These are phyloP conservation scores for Rubia peregrina DNA, from an alignment of 305 asterid genomes.

Conservation along the genomic window DNA sequence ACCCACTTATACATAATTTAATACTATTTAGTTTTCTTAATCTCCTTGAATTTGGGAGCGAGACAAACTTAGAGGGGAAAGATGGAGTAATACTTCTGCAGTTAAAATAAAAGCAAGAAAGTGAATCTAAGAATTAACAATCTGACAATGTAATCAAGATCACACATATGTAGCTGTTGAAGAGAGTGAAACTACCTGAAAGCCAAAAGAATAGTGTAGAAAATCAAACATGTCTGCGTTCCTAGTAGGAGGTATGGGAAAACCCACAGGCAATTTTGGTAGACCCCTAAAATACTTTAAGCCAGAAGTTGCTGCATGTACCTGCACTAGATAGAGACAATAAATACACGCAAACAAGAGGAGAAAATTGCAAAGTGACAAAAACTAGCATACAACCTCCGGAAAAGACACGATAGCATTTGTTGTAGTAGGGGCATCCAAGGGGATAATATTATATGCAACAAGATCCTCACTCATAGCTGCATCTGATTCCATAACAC, in stretches of 20 bases:
- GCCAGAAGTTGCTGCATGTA: conserved; percentile 71
- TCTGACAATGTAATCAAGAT: not conserved
- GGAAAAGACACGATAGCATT: conserved; percentile 65
- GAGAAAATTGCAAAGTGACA: conserved; percentile 9
- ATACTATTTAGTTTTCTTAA: too few relatives aligned
- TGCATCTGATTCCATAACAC: conserved; percentile 90
- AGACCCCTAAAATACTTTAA: conserved; percentile 70
- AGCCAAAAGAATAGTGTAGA: conserved; percentile 76
- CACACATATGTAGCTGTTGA: not conserved
- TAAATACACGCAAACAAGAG: conserved; percentile 16
- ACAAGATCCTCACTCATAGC: conserved; percentile 90
- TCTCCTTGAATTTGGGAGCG: too few relatives aligned
- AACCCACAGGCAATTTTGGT: conserved; percentile 67
- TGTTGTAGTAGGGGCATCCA: conserved; percentile 72
- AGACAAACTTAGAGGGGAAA: too few relatives aligned
- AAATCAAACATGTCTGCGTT: conserved; percentile 73
- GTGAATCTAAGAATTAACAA: not conserved
- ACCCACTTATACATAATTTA: too few relatives aligned
- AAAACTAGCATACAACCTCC: conserved; percentile 50
- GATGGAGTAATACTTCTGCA: too few relatives aligned
- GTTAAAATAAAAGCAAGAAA: too few relatives aligned
- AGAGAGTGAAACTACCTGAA: conserved; percentile 54
- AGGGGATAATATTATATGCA: conserved; percentile 84
- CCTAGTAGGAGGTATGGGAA: conserved; percentile 63
- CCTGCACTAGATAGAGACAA: conserved; percentile 39